These are phyloP conservation scores for Morella rubra DNA, from an alignment of 306 rosid species.

Conservation along the genomic window DNA sequence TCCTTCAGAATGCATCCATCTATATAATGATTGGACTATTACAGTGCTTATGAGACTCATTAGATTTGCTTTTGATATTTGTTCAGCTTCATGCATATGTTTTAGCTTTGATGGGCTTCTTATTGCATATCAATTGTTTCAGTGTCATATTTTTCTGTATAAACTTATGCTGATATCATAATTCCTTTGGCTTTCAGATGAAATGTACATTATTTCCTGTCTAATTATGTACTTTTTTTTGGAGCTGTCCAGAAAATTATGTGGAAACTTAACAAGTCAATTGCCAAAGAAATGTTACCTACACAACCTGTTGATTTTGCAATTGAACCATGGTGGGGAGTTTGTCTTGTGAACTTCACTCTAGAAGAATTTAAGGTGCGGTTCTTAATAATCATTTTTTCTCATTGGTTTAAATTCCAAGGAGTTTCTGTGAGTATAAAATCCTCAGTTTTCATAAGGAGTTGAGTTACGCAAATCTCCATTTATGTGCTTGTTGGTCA, in stretches of 20 bases:
- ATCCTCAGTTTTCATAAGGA: slow-evolving; percentile 13
- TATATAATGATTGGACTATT: not conserved
- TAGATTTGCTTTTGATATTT: not conserved
- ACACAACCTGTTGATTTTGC: slow-evolving; percentile 84
- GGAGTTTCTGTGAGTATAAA: slow-evolving; percentile 15
- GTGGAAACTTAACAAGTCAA: slow-evolving; percentile 99
- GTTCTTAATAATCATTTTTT: slow-evolving; percentile 28
- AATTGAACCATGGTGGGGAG: slow-evolving; percentile 96
- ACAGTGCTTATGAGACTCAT: not conserved
- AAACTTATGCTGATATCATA: slow-evolving; percentile 1
- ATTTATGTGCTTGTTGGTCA: slow-evolving; percentile 22
- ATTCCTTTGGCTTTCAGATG: slow-evolving; percentile 12
- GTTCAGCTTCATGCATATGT: not conserved
- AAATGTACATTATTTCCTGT: slow-evolving; percentile 22
- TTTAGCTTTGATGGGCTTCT: not conserved
- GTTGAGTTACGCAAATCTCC: slow-evolving; percentile 14
- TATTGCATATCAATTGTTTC: not conserved
- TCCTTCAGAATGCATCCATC: not conserved
- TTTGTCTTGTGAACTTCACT: slow-evolving; percentile 90
- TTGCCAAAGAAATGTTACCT: slow-evolving; percentile 90
- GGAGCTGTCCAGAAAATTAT: slow-evolving; percentile 86
- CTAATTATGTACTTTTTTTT: slow-evolving; percentile 35
- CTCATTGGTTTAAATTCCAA: not conserved
- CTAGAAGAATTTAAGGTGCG: slow-evolving; percentile 97
- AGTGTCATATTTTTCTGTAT: slow-evolving; percentile 15